Percentiles rank a stretch among this genome's conserved stretches.
Evolutionary conservation across 148 eudicot species (phyloP).

Genomic region (Camellia granthamiana): DNA sequence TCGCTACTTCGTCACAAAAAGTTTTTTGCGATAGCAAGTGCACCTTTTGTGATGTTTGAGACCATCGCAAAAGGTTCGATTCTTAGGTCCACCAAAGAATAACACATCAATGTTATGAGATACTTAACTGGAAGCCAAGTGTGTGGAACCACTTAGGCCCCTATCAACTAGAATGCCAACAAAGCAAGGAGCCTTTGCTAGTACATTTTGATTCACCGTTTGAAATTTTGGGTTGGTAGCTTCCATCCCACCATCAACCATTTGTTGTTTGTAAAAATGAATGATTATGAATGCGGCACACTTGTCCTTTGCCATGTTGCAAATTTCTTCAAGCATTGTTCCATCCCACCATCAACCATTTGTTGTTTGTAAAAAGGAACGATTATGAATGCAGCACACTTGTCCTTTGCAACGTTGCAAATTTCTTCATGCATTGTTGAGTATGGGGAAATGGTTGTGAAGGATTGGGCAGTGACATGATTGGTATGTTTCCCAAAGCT

Average conservation of each 20-base stretch:
- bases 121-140: background rate
- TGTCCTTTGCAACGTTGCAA: too few relatives aligned
- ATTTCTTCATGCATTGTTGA: constrained; percentile 12
- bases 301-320: constrained; percentile 28
- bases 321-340: constrained; percentile 22
- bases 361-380: too few relatives aligned
- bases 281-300: constrained; percentile 21
- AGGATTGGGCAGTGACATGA: constrained; percentile 18
- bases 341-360: too few relatives aligned
- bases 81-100: constrained; percentile 47
- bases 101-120: constrained; percentile 36
- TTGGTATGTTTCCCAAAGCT: constrained; percentile 22
- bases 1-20: too few relatives aligned
- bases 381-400: too few relatives aligned
- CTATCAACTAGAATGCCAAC: constrained; percentile 32
- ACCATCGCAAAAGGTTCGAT: too few relatives aligned
- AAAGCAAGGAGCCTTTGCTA: constrained; percentile 28
- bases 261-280: constrained; percentile 31
- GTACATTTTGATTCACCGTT: constrained; percentile 22
- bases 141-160: constrained; percentile 23
- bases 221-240: constrained; percentile 20
- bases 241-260: constrained; percentile 31
- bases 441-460: constrained; percentile 29
- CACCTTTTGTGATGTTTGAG: too few relatives aligned
- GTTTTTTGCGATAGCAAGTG: too few relatives aligned